These are phyloP conservation scores for Amyloporia xantha DNA, from an alignment of 768 basidiomycete genomes.

Conservation along the genomic window DNA sequence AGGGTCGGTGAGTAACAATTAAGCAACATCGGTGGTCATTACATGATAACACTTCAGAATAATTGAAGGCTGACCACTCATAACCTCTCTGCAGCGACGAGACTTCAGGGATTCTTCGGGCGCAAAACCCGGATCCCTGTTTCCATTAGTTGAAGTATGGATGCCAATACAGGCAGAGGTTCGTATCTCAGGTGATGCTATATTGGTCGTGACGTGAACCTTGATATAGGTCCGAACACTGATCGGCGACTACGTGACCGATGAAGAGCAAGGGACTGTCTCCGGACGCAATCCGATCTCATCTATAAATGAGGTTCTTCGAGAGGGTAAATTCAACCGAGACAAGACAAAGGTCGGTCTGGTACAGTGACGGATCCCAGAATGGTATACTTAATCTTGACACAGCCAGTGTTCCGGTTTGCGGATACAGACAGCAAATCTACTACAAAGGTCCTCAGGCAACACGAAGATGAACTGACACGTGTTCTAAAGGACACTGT, in stretches of 20 bases:
- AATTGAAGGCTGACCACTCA: too few relatives aligned
- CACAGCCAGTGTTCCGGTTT: conserved; percentile 83
- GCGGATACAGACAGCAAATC: conserved; percentile 80
- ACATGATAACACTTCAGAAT: too few relatives aligned
- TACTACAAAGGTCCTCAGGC: conserved; percentile 57
- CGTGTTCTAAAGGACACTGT: conserved; percentile 83
- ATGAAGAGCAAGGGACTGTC: conserved; percentile 76
- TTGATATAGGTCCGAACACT: conserved; percentile 65
- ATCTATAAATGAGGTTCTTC: conserved; percentile 89
- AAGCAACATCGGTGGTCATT: background rate
- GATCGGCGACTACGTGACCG: conserved; percentile 85
- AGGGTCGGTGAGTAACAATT: conserved; percentile 61
- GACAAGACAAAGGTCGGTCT: conserved; percentile 69
- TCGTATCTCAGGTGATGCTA: conserved; percentile 12
- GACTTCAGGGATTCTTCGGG: conserved; percentile 88
- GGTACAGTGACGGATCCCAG: background rate
- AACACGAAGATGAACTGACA: conserved; percentile 81
- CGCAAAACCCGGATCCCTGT: conserved; percentile 66
- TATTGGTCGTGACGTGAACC: background rate
- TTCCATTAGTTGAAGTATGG: conserved; percentile 86
- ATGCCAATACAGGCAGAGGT: conserved; percentile 87
- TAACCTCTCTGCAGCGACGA: too few relatives aligned
- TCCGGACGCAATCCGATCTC: conserved; percentile 83
- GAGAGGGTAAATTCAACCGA: conserved; percentile 72
- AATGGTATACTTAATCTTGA: background rate